These are phyloP conservation scores for Angomonas ambiguus DNA, from an alignment of 208 protist genomes.

Conservation along the genomic window DNA sequence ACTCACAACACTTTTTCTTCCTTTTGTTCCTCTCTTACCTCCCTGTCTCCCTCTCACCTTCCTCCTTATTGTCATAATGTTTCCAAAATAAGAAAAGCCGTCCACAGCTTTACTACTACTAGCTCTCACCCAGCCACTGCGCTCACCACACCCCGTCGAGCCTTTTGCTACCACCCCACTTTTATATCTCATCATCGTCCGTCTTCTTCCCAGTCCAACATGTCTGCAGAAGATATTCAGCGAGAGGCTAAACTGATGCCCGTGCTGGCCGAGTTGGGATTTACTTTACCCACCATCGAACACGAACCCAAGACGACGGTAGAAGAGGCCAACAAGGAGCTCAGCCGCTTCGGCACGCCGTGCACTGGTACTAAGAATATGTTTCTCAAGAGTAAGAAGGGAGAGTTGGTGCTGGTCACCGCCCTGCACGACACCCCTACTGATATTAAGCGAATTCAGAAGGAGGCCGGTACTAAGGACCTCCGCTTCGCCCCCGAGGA, in stretches of 20 bases:
- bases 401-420: slow-evolving; percentile 73
- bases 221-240: slow-evolving; percentile 50
- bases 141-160: not conserved
- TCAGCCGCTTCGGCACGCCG: slow-evolving; percentile 34
- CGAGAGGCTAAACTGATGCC: slow-evolving; percentile 55
- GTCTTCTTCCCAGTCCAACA: slow-evolving; percentile 10
- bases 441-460: slow-evolving; percentile 76
- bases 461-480: slow-evolving; percentile 59
- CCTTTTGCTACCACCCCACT: too few species aligned
- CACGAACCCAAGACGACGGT: slow-evolving; percentile 74
- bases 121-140: not conserved
- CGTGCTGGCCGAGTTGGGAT: slow-evolving; percentile 37
- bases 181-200: not conserved
- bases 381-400: slow-evolving; percentile 91
- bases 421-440: slow-evolving; percentile 65
- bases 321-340: slow-evolving; percentile 62
- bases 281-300: slow-evolving; percentile 46
- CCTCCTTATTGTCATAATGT: not conserved
- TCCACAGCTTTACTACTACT: not conserved
- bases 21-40: not conserved
- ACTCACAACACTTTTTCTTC: not conserved
- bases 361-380: slow-evolving; percentile 79
- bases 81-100: not conserved
- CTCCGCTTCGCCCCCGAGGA: slow-evolving; percentile 78
- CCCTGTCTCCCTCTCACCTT: not conserved